Evolutionary conservation across 352 stramenopile genomes (phyloP).

Genomic region (Globisporangium solare): DNA sequence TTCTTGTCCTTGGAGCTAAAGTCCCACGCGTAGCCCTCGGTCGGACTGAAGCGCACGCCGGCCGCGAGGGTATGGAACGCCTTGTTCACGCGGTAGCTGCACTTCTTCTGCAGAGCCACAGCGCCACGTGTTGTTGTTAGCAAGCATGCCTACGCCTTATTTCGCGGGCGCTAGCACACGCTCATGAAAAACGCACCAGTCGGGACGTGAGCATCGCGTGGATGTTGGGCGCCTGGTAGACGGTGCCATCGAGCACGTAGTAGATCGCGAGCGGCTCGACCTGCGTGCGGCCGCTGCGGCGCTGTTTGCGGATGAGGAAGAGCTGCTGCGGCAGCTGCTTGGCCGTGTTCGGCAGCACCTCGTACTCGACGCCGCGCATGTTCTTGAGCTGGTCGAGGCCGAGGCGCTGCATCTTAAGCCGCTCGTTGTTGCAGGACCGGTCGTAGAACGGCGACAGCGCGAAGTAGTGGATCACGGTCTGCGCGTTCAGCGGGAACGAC

Average conservation of each 20-base stretch:
- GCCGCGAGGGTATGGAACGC: conserved; percentile 70
- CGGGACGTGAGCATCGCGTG: conserved; percentile 85
- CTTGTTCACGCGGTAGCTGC: conserved; percentile 82
- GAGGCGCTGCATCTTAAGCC: conserved; percentile 87
- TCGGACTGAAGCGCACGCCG: conserved; percentile 81
- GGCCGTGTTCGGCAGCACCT: conserved; percentile 73
- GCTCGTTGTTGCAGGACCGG: conserved; percentile 87
- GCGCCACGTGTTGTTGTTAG: too few relatives aligned
- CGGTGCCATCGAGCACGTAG: conserved; percentile 83
- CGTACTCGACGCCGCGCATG: conserved; percentile 86
- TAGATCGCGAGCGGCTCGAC: conserved; percentile 83
- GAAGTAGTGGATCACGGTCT: conserved; percentile 89
- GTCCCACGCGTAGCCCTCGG: conserved; percentile 83
- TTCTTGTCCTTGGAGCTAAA: conserved; percentile 86
- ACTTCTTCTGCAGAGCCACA: conserved; percentile 62
- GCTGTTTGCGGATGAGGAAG: conserved; percentile 86
- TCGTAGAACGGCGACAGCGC: conserved; percentile 87
- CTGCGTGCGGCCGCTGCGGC: conserved; percentile 65
- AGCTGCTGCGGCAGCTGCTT: conserved; percentile 86
- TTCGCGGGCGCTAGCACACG: too few relatives aligned
- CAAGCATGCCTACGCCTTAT: too few relatives aligned
- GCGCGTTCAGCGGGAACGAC: conserved; percentile 74
- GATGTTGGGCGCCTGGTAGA: conserved; percentile 87
- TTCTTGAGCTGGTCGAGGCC: conserved; percentile 85
- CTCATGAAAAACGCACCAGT: conserved; percentile 40